Evolutionary conservation across 805 yeast genomes (phyloP).

Genomic region (Ogataea populi-albae): DNA sequence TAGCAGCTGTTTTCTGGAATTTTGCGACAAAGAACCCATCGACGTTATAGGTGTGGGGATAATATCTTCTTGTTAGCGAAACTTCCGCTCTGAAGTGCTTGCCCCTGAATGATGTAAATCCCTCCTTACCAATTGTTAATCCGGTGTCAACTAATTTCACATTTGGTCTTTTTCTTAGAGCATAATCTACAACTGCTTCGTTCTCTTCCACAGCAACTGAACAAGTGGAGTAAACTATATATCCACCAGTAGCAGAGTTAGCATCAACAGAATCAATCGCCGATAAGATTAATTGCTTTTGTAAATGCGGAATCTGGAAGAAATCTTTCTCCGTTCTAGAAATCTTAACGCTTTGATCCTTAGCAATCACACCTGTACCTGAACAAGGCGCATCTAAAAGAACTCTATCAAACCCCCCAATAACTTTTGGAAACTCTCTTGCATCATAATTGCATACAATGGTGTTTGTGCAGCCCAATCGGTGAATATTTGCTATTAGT

Average conservation of each 20-base stretch:
- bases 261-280: slow-evolving; percentile 99
- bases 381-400: slow-evolving; percentile 98
- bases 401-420: slow-evolving; percentile 96
- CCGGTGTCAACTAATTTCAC: slow-evolving; percentile 93
- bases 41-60: slow-evolving; percentile 97
- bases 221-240: slow-evolving; percentile 95
- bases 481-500: slow-evolving; percentile 93
- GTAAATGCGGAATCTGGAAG: slow-evolving; percentile 93
- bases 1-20: slow-evolving; percentile 84
- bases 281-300: slow-evolving; percentile 85
- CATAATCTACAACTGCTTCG: slow-evolving; percentile 98
- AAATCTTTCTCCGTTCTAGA: slow-evolving; percentile 95
- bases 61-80: slow-evolving; percentile 86
- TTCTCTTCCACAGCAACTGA: slow-evolving; percentile 98
- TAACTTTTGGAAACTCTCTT: slow-evolving; percentile 95
- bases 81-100: slow-evolving; percentile 79
- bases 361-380: slow-evolving; percentile 98
- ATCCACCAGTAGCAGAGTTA: slow-evolving; percentile 85
- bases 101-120: slow-evolving; percentile 91
- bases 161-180: slow-evolving; percentile 92
- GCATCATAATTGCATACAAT: slow-evolving; percentile 98
- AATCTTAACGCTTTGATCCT: slow-evolving; percentile 91
- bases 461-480: slow-evolving; percentile 94
- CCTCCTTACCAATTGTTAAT: slow-evolving; percentile 91
- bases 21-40: slow-evolving; percentile 99